phyloP scores from a whole-genome alignment of 805 yeast genomes.

The Myxozyma mucilagina region DNA sequence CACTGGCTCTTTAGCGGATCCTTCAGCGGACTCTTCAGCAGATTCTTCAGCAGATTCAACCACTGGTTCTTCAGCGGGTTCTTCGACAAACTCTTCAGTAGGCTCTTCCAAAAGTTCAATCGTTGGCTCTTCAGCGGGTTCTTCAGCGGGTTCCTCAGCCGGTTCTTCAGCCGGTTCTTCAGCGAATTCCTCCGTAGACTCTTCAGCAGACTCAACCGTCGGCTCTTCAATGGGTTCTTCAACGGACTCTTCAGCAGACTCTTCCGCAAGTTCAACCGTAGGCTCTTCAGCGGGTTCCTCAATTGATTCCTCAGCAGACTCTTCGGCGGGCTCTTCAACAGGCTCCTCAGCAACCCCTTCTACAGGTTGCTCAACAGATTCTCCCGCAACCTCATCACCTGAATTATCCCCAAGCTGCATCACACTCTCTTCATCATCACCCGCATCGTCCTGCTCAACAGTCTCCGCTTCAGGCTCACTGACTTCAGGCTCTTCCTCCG shows the following conservation, averaged over 20 bases:
- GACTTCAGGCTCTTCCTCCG: constrained; percentile 1
- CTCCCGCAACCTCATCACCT: constrained; percentile 2
- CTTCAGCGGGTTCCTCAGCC: not conserved
- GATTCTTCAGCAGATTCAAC: not conserved
- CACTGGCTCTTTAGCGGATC: not conserved
- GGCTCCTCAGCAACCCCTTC: not conserved
- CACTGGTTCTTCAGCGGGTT: not conserved
- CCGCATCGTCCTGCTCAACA: not conserved
- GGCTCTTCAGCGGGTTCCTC: constrained; percentile 9
- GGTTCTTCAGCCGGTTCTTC: constrained; percentile 1
- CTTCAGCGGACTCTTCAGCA: not conserved
- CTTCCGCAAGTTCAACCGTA: constrained; percentile 1
- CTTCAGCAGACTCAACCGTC: not conserved
- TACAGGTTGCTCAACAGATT: not conserved
- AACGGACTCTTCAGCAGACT: constrained; percentile 1
- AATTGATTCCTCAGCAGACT: constrained; percentile 3
- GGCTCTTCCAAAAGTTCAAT: too few relatives aligned
- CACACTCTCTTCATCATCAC: not conserved
- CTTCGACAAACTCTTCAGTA: not conserved
- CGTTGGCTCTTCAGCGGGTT: not conserved
- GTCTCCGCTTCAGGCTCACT: not conserved
- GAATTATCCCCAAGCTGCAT: not conserved
- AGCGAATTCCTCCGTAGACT: not conserved
- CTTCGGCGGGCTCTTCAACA: constrained; percentile 1
- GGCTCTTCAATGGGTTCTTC: not conserved